Evolutionary conservation across 768 basidiomycete genomes (phyloP), one percentile per base, ranked within the genome.

Genomic region (Harrya chromipes): DNA sequence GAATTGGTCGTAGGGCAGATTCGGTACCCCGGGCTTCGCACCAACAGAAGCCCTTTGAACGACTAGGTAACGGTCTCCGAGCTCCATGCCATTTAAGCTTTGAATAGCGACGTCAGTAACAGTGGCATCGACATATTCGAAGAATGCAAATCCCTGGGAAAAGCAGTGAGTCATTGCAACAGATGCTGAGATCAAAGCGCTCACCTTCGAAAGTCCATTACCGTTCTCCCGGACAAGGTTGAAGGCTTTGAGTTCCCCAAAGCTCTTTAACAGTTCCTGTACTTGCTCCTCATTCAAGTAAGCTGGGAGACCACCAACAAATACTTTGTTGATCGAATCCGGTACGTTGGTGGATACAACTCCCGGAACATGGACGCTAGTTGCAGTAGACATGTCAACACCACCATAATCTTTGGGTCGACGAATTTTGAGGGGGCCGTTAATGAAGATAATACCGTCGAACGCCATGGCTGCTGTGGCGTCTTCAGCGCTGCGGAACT

Each of bases 211-310:
- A 26, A 82, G 72, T 42, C 89, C 91, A 50, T 85, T 91, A 37
- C 84, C 85, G 55, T 89, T 90, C 69, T 99, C 97, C 53, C 97
- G 86, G 49, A 99, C 97, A 40, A 99, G 80, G 65, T 98, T 98
- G 82, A 99, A 99, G 9, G 93, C 92, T 68, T 90, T 93, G 43
- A 99, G 80, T 53, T 98, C 97, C 50, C 97, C 97, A 63, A 99
- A 99, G 64, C 86, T 92, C 76, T 93, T 97, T 55, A 99, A 77
- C 27, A 99, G 68, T 67, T 99, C 97, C 84, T 95, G 92, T 51
- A 98, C 97, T 71, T 98, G 94, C 64, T 97, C 97, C 70, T 99
- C 97, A 61, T 91, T 94, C 41, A 99, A 82, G 68, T 98, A 97
- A 19, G 89, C 80, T 14, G 97, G 97, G 49, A 99, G 74, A 46